A percentile compares a stretch with the other conserved stretches of the same genome.
Conservation (phyloP, 768 basidiomycete genomes). For the Naganishia onofrii region DNA sequence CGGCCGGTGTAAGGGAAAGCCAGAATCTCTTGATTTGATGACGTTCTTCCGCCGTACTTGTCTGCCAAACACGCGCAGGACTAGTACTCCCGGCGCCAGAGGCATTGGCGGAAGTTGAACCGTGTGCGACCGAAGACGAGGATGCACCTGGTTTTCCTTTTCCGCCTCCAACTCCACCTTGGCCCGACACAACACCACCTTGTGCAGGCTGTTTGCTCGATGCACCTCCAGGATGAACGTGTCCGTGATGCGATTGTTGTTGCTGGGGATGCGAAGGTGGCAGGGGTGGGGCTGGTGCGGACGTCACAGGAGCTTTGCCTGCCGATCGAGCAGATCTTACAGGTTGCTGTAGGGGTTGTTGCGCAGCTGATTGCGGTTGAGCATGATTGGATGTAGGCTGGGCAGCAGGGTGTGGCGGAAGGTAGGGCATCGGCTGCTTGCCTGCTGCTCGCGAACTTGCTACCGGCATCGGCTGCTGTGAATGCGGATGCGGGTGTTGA, state of each 20-base stretch:
- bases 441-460: conserved; percentile 76
- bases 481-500: conserved; percentile 56
- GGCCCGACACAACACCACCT: not conserved
- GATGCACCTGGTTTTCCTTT: conserved; percentile 53
- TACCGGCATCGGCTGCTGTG: conserved; percentile 55
- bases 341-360: conserved; percentile 34
- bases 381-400: conserved; percentile 29
- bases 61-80: conserved; percentile 82
- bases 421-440: conserved; percentile 86
- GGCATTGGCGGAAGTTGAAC: conserved; percentile 25
- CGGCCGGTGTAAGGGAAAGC: conserved; percentile 86
- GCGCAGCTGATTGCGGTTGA: conserved; percentile 25
- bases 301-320: conserved; percentile 51
- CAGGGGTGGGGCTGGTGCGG: conserved; percentile 32
- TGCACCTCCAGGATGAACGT: conserved; percentile 34
- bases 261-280: not conserved
- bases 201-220: conserved; percentile 25
- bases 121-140: conserved; percentile 1
- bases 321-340: conserved; percentile 52
- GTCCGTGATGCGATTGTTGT: conserved; percentile 52
- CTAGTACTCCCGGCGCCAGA: conserved; percentile 39
- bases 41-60: conserved; percentile 83
- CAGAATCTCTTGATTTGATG: conserved; percentile 98
- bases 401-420: conserved; percentile 34
- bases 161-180: conserved; percentile 49